A percentile compares a stretch with the other conserved stretches of the same genome.
These are phyloP conservation scores for Ophiostoma fasciatum DNA, from an alignment of 2,329 filamentous ascomycete species.

Conservation along the genomic window DNA sequence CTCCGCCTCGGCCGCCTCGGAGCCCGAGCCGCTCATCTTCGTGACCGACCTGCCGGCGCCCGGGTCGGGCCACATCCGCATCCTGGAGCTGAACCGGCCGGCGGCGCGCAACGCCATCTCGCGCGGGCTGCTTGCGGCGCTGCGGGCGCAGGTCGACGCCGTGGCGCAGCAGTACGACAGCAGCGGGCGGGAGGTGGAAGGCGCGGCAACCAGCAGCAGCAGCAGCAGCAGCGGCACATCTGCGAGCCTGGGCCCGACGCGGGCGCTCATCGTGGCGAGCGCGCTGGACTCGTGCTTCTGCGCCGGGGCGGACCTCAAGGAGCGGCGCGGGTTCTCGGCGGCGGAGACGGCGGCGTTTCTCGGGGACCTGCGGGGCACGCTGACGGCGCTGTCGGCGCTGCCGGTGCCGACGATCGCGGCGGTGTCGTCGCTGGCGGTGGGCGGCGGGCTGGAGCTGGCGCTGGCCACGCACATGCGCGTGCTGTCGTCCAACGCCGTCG, in stretches of 20 bases:
- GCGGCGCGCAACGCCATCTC: conserved; percentile 85
- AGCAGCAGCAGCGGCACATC: too few relatives aligned
- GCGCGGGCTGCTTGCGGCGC: conserved; percentile 52
- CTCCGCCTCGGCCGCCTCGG: conserved; percentile 16
- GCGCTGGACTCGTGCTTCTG: conserved; percentile 83
- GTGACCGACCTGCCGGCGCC: conserved; percentile 64
- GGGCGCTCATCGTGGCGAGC: conserved; percentile 72
- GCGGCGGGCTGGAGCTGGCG: conserved; percentile 86
- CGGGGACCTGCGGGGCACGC: conserved; percentile 56
- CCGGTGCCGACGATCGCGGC: conserved; percentile 84
- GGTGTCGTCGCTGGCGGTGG: conserved; percentile 72
- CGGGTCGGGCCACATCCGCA: conserved; percentile 67
- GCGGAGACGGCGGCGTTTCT: conserved; percentile 74
- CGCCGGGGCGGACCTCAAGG: conserved; percentile 87
- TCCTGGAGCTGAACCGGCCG: conserved; percentile 78
- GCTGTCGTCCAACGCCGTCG: conserved; percentile 59
- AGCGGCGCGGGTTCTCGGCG: conserved; percentile 59
- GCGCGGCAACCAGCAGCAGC: conserved; percentile 24
- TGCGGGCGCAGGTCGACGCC: conserved; percentile 57
- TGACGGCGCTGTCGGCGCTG: conserved; percentile 57
- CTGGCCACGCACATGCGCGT: conserved; percentile 83
- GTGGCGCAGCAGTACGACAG: conserved; percentile 49
- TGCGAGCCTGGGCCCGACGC: conserved; percentile 35
- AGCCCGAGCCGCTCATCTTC: conserved; percentile 49
- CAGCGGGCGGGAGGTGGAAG: conserved; percentile 35